Evolutionary conservation across 768 basidiomycete genomes (phyloP).

Genomic region (Xerocomus brunneocitrinus): DNA sequence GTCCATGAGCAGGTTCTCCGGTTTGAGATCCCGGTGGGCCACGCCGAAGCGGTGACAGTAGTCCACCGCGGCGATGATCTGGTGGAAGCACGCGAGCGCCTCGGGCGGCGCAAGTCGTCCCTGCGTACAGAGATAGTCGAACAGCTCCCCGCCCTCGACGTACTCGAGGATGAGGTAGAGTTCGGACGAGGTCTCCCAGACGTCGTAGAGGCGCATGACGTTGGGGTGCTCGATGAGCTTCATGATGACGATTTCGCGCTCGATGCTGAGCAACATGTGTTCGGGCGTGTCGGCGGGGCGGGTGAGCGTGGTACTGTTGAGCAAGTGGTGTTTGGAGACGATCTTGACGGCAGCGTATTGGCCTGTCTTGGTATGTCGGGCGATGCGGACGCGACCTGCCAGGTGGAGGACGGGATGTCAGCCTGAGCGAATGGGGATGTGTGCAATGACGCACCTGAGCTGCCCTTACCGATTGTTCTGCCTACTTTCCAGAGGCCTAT

Average conservation of each 20-base stretch:
- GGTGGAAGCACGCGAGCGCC: conserved; percentile 84
- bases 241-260: conserved; percentile 96
- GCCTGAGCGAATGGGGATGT: not conserved
- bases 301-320: conserved; percentile 51
- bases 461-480: conserved; percentile 76
- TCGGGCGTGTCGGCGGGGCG: conserved; percentile 71
- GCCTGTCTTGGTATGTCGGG: conserved; percentile 81
- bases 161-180: conserved; percentile 93
- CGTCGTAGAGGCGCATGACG: conserved; percentile 90
- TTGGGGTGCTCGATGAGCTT: conserved; percentile 95
- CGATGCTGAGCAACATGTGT: conserved; percentile 72
- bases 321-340: conserved; percentile 67
- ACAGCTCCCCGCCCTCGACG: conserved; percentile 90
- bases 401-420: not conserved
- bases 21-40: conserved; percentile 91
- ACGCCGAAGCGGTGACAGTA: conserved; percentile 95
- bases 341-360: conserved; percentile 95
- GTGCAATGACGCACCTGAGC: conserved; percentile 53
- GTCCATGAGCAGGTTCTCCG: conserved; percentile 89
- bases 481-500: conserved; percentile 84
- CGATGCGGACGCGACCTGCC: conserved; percentile 85
- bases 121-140: conserved; percentile 82
- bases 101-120: conserved; percentile 68
- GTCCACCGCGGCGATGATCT: conserved; percentile 87
- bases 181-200: conserved; percentile 90